A percentile compares a stretch with the other conserved stretches of the same genome.
Conservation (phyloP, 768 basidiomycete species). For the Melanogaster broomeanus region DNA sequence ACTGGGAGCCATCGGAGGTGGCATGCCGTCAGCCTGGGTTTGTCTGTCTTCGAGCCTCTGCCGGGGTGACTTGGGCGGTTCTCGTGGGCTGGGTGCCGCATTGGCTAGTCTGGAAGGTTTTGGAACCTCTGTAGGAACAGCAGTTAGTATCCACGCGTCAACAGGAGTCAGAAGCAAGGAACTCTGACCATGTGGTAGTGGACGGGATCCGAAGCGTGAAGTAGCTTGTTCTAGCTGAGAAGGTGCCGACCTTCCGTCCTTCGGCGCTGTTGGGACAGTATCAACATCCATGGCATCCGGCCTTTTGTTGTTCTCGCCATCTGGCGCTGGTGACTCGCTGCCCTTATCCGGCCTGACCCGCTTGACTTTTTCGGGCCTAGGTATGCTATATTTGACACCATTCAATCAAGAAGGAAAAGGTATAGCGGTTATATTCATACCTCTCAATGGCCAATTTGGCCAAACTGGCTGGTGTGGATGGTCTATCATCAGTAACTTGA, state of each 20-base stretch:
- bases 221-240: slow-evolving; percentile 15
- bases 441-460: slow-evolving; percentile 69
- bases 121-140: slow-evolving; percentile 19
- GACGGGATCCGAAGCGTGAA: slow-evolving; percentile 26
- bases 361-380: slow-evolving; percentile 79
- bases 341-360: slow-evolving; percentile 45
- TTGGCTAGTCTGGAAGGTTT: slow-evolving; percentile 16
- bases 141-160: slow-evolving; percentile 18
- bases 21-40: slow-evolving; percentile 55
- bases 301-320: slow-evolving; percentile 29
- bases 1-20: slow-evolving; percentile 76
- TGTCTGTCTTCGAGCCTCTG: slow-evolving; percentile 43
- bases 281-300: slow-evolving; percentile 41
- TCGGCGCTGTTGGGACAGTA: slow-evolving; percentile 13
- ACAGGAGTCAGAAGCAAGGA: slow-evolving; percentile 11
- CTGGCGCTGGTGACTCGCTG: slow-evolving; percentile 37
- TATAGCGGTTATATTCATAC: slow-evolving; percentile 35
- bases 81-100: slow-evolving; percentile 27
- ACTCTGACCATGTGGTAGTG: slow-evolving; percentile 13
- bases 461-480: slow-evolving; percentile 31
- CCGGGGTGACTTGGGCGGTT: slow-evolving; percentile 42
- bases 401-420: slow-evolving; percentile 6
- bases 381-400: slow-evolving; percentile 48
- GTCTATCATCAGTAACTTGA: slow-evolving; percentile 28
- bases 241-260: slow-evolving; percentile 25